phyloP scores from a whole-genome alignment of 371 early-diverging fungal genomes.

The Actinomortierella wolfii region DNA sequence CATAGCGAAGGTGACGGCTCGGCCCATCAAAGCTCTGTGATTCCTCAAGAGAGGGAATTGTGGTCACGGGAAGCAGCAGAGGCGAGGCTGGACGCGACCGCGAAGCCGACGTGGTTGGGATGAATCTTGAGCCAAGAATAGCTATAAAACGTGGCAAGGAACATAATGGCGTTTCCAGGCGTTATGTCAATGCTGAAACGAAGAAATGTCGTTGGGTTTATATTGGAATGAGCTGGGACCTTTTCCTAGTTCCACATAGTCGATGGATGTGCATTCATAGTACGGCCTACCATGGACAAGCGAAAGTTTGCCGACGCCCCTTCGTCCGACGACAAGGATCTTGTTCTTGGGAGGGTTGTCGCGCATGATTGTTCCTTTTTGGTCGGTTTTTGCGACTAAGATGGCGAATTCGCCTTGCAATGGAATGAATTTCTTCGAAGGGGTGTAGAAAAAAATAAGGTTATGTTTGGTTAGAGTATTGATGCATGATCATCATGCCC shows the following conservation, averaged over 20 bases:
- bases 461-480: too few species aligned
- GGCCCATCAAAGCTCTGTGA: not conserved
- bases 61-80: conserved; percentile 38
- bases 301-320: conserved; percentile 51
- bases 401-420: too few species aligned
- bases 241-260: too few species aligned
- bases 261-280: too few species aligned
- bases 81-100: conserved; percentile 40
- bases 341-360: conserved; percentile 54
- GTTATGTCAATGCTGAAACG: too few species aligned
- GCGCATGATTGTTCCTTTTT: conserved; percentile 7
- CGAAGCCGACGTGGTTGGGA: conserved; percentile 40
- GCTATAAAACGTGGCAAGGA: too few species aligned
- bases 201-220: too few species aligned
- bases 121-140: conserved; percentile 40
- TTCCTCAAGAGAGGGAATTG: conserved; percentile 34
- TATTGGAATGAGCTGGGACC: too few species aligned
- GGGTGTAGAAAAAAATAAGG: too few species aligned
- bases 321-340: conserved; percentile 62
- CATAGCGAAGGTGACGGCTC: not conserved
- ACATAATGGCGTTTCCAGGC: too few species aligned
- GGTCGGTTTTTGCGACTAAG: not conserved
- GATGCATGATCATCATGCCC: too few species aligned
- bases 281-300: conserved; percentile 54
- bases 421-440: too few species aligned